Conservation (phyloP, 768 basidiomycete species). For the Gloeostereum incarnatum region DNA sequence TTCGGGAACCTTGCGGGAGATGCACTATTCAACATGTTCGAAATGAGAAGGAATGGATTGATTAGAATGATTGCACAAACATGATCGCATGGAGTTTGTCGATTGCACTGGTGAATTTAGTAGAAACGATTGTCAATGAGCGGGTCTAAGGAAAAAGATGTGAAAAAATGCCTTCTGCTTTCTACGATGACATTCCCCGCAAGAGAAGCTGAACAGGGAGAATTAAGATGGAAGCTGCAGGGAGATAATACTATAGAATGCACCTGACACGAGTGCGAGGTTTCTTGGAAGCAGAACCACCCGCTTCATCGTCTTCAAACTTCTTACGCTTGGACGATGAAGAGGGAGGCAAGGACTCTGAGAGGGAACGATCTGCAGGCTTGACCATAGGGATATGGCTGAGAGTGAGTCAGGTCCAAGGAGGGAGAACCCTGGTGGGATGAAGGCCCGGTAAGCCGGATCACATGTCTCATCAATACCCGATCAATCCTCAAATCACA, state of each 20-base stretch:
- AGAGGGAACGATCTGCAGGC: slow-evolving; percentile 7
- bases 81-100: slow-evolving; percentile 80
- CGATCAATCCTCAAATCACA: too few relatives aligned
- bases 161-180: slow-evolving; percentile 64
- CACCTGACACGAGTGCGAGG: slow-evolving; percentile 73
- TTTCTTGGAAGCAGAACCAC: slow-evolving; percentile 45
- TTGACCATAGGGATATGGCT: slow-evolving; percentile 16
- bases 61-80: slow-evolving; percentile 29
- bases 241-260: slow-evolving; percentile 9
- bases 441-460: not conserved
- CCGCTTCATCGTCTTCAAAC: slow-evolving; percentile 47
- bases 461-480: too few relatives aligned
- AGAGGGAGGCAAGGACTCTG: slow-evolving; percentile 15
- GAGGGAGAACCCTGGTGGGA: not conserved
- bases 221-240: slow-evolving; percentile 7
- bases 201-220: slow-evolving; percentile 52
- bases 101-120: slow-evolving; percentile 54
- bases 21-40: slow-evolving; percentile 35
- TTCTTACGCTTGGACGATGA: slow-evolving; percentile 51
- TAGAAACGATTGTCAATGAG: slow-evolving; percentile 11
- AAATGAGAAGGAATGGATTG: slow-evolving; percentile 7
- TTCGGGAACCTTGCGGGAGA: slow-evolving; percentile 81
- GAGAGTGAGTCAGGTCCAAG: not conserved
- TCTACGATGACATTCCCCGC: slow-evolving; percentile 80
- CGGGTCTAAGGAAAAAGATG: slow-evolving; percentile 2